Base-by-base conservation (phyloP, 768 basidiomycete species). In the Tricholoma matsutake region DNA sequence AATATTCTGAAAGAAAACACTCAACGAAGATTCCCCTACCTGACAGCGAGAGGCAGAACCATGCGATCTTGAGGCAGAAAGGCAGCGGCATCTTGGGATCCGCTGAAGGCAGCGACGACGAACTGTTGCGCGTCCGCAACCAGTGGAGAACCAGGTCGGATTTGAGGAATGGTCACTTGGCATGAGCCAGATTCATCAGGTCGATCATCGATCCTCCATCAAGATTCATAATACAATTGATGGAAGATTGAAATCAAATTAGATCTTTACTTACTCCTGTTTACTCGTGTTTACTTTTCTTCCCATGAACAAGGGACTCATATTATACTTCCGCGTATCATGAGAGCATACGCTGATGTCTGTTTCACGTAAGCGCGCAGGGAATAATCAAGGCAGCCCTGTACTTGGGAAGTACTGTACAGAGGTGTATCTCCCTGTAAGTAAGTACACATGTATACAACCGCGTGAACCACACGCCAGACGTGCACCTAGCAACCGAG, bases 11-110 rank as follows among this genome's bases (percentile, higher is more conserved):
- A 28, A 11, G 5, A 6, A 28, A 29, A n/a, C 31, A 3, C 6
- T 52, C n/a, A 8, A 8, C 29, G 18, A n/a, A 28, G 16, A 35
- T 25, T 57, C 49, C 34, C 76, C 56, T 61, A 85, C 86, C 85
- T 64, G 79, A 73, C 20, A 84, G 63, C 13, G 86, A 86, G 18
- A 88, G 75, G 64, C 76, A 73, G 64, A 85, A 85, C 85, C 86
- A 88, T 52, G 74, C 73, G 47, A 82, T 72, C 73, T 82, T 87
- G 58, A 88, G 75, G 53, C 79, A 76, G 58, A 81, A 81, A 18
- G 83, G 76, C 35, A 87, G 78, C 37, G 16, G 6, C 86, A 87
- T 87, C 51, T 51, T 41, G 54, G 57, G 47, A 54, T 59, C 43
- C 53, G 41, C 43, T 54, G 37, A 7, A 32, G 41, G 57, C 14